phyloP scores from a whole-genome alignment of 345 rosid genomes.

The Kandelia obovata region DNA sequence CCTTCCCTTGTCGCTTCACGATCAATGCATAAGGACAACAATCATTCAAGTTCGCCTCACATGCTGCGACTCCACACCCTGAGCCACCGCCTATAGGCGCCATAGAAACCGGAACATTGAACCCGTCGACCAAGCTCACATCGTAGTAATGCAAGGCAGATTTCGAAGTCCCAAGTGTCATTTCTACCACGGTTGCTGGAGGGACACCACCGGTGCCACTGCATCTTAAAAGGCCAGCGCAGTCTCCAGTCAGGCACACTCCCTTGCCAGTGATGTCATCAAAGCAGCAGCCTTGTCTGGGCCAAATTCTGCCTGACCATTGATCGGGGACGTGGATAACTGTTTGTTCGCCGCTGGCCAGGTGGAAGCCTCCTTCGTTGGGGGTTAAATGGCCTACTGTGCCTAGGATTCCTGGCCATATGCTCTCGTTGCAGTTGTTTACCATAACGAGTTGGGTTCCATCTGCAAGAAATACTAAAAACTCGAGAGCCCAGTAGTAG shows the following conservation, averaged over 20 bases:
- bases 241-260: conserved; percentile 48
- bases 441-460: conserved; percentile 29
- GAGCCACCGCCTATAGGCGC: conserved; percentile 35
- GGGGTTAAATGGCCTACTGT: conserved; percentile 39
- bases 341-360: conserved; percentile 32
- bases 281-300: conserved; percentile 47
- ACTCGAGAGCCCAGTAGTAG: neutral
- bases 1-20: conserved; percentile 31
- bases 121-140: conserved; percentile 53
- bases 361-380: conserved; percentile 39
- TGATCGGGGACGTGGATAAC: conserved; percentile 29
- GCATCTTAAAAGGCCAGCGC: conserved; percentile 37
- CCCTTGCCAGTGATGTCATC: conserved; percentile 29
- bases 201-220: conserved; percentile 45
- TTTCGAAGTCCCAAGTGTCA: conserved; percentile 44
- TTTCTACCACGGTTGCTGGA: conserved; percentile 43
- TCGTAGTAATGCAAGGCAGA: conserved; percentile 49
- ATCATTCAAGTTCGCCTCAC: conserved; percentile 42
- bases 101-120: conserved; percentile 46
- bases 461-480: conserved; percentile 15
- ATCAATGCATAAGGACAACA: conserved; percentile 41
- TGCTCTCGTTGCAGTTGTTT: conserved; percentile 43
- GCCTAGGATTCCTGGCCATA: conserved; percentile 53
- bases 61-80: conserved; percentile 40
- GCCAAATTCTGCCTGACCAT: conserved; percentile 58